phyloP scores from a whole-genome alignment of 2,329 filamentous ascomycete genomes.

The Podosphaera fusca region DNA sequence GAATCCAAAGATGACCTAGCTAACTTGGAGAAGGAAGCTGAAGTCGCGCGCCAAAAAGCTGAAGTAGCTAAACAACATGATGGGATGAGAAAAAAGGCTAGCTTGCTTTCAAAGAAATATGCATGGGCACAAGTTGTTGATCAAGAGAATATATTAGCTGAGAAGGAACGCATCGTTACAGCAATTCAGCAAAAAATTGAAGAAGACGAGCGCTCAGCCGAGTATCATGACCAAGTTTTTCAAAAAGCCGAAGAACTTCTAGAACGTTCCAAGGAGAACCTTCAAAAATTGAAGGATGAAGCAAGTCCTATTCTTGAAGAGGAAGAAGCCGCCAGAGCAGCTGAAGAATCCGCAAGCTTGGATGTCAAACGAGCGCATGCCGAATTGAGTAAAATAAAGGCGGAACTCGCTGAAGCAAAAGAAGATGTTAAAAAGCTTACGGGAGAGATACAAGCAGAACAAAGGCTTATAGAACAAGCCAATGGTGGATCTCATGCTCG shows the following conservation, averaged over 20 bases:
- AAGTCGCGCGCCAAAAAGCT: constrained; percentile 40
- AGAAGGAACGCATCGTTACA: constrained; percentile 18
- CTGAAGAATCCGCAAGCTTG: constrained; percentile 27
- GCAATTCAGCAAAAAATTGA: constrained; percentile 18
- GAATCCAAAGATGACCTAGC: constrained; percentile 39
- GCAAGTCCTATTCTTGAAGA: constrained; percentile 23
- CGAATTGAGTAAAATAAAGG: constrained; percentile 41
- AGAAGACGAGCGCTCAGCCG: constrained; percentile 22
- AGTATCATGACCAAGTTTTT: constrained; percentile 22
- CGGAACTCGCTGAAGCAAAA: constrained; percentile 30
- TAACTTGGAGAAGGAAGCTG: constrained; percentile 29
- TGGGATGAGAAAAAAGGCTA: constrained; percentile 35
- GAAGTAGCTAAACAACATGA: constrained; percentile 43
- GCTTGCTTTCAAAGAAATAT: constrained; percentile 38
- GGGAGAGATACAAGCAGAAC: constrained; percentile 29
- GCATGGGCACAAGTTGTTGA: constrained; percentile 77
- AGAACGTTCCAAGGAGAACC: constrained; percentile 13
- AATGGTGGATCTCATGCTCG: constrained; percentile 46
- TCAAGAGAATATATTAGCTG: constrained; percentile 34
- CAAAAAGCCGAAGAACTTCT: constrained; percentile 16
- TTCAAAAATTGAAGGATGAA: constrained; percentile 9
- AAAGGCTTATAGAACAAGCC: constrained; percentile 36
- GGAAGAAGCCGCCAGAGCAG: constrained; percentile 25
- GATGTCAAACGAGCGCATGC: constrained; percentile 28
- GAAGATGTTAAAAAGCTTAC: constrained; percentile 23